Conservation (phyloP, 2,329 filamentous ascomycete species). For the Colletotrichum paranaense region DNA sequence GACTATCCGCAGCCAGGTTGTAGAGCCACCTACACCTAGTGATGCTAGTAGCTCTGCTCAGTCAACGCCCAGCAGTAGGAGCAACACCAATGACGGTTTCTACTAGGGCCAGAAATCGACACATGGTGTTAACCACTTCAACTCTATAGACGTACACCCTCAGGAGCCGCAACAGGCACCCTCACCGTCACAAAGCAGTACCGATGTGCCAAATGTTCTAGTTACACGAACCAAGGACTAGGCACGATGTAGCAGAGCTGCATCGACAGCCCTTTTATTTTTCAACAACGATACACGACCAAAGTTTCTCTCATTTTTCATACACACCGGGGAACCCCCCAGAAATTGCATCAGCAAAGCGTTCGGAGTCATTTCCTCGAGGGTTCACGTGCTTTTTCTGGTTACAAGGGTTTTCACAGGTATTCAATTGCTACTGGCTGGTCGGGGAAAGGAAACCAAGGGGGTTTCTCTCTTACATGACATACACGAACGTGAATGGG, state of each 20-base stretch:
- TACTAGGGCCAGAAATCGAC: slow-evolving; percentile 32
- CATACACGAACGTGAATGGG: slow-evolving; percentile 19
- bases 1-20: slow-evolving; percentile 72
- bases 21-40: slow-evolving; percentile 73
- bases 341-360: slow-evolving; percentile 39
- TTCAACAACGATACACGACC: slow-evolving; percentile 13
- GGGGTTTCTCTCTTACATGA: neutral
- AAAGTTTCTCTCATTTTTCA: neutral
- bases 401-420: slow-evolving; percentile 13
- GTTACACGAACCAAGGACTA: neutral
- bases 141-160: neutral
- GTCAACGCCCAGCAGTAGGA: slow-evolving; percentile 39
- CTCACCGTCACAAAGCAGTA: neutral
- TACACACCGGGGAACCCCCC: slow-evolving; percentile 25
- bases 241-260: neutral
- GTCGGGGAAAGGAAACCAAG: neutral
- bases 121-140: neutral
- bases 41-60: slow-evolving; percentile 59
- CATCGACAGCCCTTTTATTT: neutral
- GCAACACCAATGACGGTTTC: slow-evolving; percentile 36
- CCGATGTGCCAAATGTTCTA: neutral
- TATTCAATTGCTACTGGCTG: slow-evolving; percentile 2
- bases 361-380: slow-evolving; percentile 37
- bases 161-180: neutral
- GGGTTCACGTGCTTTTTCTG: slow-evolving; percentile 20